A percentile compares a stretch with the other conserved stretches of the same genome.
Evolutionary conservation across 805 yeast genomes (phyloP).

Genomic region (Sugiyamaella smithiae): DNA sequence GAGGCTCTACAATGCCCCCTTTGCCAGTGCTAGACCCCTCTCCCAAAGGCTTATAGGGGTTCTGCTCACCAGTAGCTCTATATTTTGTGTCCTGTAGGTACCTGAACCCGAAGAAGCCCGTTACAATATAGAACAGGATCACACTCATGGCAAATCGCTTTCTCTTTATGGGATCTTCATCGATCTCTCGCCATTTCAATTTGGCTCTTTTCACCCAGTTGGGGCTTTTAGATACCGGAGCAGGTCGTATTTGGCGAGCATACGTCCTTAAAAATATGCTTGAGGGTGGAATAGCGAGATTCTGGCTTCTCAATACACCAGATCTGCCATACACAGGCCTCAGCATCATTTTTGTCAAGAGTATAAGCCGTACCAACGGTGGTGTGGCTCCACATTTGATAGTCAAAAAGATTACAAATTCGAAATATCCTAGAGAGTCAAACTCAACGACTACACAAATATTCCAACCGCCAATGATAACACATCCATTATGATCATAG

Average conservation of each 20-base stretch:
- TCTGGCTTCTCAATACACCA: too few species aligned
- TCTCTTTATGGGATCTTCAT: slow-evolving; percentile 20
- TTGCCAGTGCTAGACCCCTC: slow-evolving; percentile 10
- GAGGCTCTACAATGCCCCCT: slow-evolving; percentile 55
- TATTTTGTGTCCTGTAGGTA: slow-evolving; percentile 36
- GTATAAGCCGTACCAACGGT: too few species aligned
- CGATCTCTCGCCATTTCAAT: slow-evolving; percentile 14
- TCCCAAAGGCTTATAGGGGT: slow-evolving; percentile 28
- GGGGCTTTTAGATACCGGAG: slow-evolving; percentile 6
- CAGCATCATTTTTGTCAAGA: too few species aligned
- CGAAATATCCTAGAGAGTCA: background rate
- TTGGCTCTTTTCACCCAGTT: slow-evolving; percentile 9
- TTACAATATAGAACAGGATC: slow-evolving; percentile 23
- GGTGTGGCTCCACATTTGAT: too few species aligned
- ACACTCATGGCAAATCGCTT: slow-evolving; percentile 20
- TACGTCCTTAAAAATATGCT: too few species aligned
- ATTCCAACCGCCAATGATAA: too few species aligned
- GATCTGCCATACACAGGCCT: too few species aligned
- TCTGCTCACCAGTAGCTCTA: slow-evolving; percentile 35
- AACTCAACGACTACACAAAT: background rate
- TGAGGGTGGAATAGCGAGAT: too few species aligned
- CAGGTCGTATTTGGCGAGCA: background rate
- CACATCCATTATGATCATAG: too few species aligned
- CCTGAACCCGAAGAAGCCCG: slow-evolving; percentile 26
- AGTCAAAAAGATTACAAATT: too few species aligned